phyloP scores from a whole-genome alignment of 805 yeast species.

The Debaryomyces tyrocola region DNA sequence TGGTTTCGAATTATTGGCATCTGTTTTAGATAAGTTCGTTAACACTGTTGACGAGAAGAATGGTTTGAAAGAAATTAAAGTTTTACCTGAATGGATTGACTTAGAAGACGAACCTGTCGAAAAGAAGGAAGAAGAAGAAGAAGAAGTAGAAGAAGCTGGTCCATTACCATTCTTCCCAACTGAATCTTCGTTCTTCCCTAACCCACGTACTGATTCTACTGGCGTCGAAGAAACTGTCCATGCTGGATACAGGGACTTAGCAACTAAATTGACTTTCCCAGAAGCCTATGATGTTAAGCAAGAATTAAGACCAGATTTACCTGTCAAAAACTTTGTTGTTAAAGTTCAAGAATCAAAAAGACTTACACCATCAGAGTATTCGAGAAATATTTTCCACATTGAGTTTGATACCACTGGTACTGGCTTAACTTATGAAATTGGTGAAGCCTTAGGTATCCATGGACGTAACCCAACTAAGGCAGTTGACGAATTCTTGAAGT shows the following conservation, averaged over 20 bases:
- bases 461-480: constrained; percentile 72
- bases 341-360: constrained; percentile 90
- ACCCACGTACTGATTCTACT: constrained; percentile 45
- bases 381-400: constrained; percentile 93
- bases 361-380: constrained; percentile 85
- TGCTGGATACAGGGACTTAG: constrained; percentile 46
- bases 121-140: constrained; percentile 27
- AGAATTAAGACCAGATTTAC: constrained; percentile 83
- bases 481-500: constrained; percentile 67
- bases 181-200: constrained; percentile 68
- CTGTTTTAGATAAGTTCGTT: constrained; percentile 65
- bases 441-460: constrained; percentile 95
- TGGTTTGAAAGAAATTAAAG: constrained; percentile 37
- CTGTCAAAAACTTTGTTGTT: constrained; percentile 80
- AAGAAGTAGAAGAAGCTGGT: constrained; percentile 17
- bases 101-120: constrained; percentile 37
- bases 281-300: constrained; percentile 69
- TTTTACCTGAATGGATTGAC: constrained; percentile 32
- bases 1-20: constrained; percentile 76
- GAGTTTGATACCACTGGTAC: constrained; percentile 92
- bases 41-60: constrained; percentile 53
- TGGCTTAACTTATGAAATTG: constrained; percentile 87
- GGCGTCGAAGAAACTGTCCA: constrained; percentile 43
- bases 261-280: constrained; percentile 72
- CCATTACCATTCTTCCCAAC: constrained; percentile 50